Base-by-base conservation (phyloP, 192 early-diverging fungal genomes). In the Coemansia sp. region DNA sequence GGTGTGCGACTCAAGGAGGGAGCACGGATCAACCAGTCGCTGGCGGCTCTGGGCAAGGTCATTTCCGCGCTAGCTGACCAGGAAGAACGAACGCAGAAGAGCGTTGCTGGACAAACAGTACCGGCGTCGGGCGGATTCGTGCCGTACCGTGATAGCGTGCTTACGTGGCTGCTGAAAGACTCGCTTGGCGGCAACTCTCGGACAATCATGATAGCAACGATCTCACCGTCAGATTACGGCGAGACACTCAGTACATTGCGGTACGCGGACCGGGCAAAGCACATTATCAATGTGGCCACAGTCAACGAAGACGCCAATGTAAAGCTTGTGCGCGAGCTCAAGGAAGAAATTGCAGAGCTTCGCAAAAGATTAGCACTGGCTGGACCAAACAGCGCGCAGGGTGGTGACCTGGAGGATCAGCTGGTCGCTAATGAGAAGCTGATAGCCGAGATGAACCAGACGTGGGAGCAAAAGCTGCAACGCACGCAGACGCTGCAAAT, bases 41-140 rank as follows among this genome's bases (percentile, higher is more conserved):
- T 98, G 28, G 94, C 93, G 0, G 91, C 93, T 0, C 79, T 97
- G 31, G 95, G 95, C 6, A 97, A 97, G 68, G 95, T 97, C 40
- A 97, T 97, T 34, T 91, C 92, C 4, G 90, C 90, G 21, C 77
- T 97, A 35, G 92, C 93, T 20, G 93, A 91, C 58, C 85, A 86
- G 43, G 86, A 86, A 23, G 72, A 70, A 28, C 29, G 62, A 13
- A 66, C 61, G 71, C 66, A 4, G 79, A 70, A 40, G 84, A n/a
- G 18, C 43, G 43, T n/a, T n/a, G 2, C 12, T n/a, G 48, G 23
- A 26, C 1, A 9, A 40, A 23, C 48, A 13, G 9, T 7, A 21
- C n/a, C 26, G 21, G 39, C 21, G 25, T 20, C 46, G 16, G 83
- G 85, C 66, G 55, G 16, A 7, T 93, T 90, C 76, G 86, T 97